phyloP scores from a whole-genome alignment of 768 basidiomycete species.

The Kwoniella dejecticola region DNA sequence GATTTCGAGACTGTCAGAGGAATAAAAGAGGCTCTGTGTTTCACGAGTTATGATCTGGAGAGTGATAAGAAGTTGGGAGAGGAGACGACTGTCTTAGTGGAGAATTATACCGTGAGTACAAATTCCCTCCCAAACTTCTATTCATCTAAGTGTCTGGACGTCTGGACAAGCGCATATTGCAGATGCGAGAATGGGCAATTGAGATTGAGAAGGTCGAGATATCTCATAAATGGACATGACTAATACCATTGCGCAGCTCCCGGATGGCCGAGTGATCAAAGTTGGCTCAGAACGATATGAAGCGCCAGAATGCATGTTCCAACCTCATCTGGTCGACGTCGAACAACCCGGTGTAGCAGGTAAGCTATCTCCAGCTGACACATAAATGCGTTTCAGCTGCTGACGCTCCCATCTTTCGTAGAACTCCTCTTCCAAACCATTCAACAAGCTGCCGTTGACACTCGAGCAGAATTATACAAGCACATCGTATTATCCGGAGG shows the following conservation, averaged over 20 bases:
- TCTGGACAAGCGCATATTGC: too few relatives aligned
- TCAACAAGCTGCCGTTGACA: slow-evolving; percentile 84
- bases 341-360: slow-evolving; percentile 96
- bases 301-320: slow-evolving; percentile 99
- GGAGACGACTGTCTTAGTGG: slow-evolving; percentile 94
- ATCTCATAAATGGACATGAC: too few relatives aligned
- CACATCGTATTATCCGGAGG: slow-evolving; percentile 97
- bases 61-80: slow-evolving; percentile 88
- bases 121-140: too few relatives aligned
- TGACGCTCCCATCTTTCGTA: slow-evolving; percentile 42
- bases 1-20: slow-evolving; percentile 99
- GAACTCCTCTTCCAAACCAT: slow-evolving; percentile 98
- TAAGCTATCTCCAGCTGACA: slow-evolving; percentile 45
- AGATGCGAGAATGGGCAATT: too few relatives aligned
- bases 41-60: slow-evolving; percentile 97
- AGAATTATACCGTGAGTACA: slow-evolving; percentile 81
- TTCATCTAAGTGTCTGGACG: too few relatives aligned
- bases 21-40: slow-evolving; percentile 99
- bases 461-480: slow-evolving; percentile 89
- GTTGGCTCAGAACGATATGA: slow-evolving; percentile 98
- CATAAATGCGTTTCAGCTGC: slow-evolving; percentile 4
- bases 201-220: too few relatives aligned
- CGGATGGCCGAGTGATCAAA: slow-evolving; percentile 94
- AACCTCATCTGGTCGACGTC: slow-evolving; percentile 93
- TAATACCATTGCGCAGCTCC: slow-evolving; percentile 69